Conservation (phyloP, 495 filamentous ascomycete species). For the Penicillium simplicissimum region DNA sequence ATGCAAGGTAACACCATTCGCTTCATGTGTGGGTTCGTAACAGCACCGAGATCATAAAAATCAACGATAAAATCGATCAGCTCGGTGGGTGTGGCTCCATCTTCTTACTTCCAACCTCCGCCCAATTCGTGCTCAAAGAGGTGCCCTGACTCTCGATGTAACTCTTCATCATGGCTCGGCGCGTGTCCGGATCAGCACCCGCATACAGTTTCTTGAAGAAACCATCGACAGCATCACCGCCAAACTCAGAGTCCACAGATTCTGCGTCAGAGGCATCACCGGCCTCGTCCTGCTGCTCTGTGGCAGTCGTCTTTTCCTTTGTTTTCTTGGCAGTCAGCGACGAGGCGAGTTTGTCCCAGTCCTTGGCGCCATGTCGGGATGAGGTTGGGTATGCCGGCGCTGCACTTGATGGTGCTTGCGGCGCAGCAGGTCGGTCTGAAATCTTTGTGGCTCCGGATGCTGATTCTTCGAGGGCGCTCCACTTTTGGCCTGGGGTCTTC, state of each 20-base stretch:
- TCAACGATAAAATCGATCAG: constrained; percentile 20
- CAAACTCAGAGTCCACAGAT: constrained; percentile 57
- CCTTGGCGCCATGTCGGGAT: constrained; percentile 76
- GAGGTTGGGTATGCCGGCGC: constrained; percentile 84
- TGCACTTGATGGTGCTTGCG: constrained; percentile 22
- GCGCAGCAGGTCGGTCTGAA: constrained; percentile 29
- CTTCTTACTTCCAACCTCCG: constrained; percentile 70
- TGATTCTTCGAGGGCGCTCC: constrained; percentile 66
- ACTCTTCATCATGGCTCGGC: constrained; percentile 96
- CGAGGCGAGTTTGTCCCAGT: constrained; percentile 83
- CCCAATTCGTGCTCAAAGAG: constrained; percentile 90
- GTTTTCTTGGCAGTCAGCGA: constrained; percentile 53
- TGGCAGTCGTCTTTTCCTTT: constrained; percentile 19
- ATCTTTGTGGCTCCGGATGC: constrained; percentile 31
- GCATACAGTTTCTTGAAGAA: constrained; percentile 96
- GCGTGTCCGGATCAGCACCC: constrained; percentile 73
- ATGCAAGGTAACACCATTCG: constrained; percentile 19
- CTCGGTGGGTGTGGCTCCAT: constrained; percentile 71
- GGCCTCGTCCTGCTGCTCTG: constrained; percentile 24
- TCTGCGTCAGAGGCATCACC: constrained; percentile 44
- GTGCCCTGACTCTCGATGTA: constrained; percentile 93
- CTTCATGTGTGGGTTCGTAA: constrained; percentile 23
- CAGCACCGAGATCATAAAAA: neutral
- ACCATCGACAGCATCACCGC: constrained; percentile 69
- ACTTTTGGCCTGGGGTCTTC: constrained; percentile 66